Conservation (phyloP, 2,329 filamentous ascomycete species). For the Colletotrichum lindemuthianum region DNA sequence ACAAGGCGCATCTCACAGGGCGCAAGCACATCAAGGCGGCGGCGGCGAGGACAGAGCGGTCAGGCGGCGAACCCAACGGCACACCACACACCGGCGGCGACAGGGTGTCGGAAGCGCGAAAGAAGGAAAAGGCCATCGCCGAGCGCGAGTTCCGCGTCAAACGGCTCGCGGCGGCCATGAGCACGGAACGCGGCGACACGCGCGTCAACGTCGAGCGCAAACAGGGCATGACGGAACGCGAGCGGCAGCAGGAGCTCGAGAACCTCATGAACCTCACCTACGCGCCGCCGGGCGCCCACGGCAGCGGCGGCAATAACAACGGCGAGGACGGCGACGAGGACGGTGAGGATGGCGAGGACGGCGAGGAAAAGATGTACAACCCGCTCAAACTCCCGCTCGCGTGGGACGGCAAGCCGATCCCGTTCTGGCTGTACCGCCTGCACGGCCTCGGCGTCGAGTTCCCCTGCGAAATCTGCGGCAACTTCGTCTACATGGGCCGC, state of each 20-base stretch:
- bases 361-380: conserved; percentile 93
- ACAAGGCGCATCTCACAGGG: conserved; percentile 86
- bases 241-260: conserved; percentile 92
- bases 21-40: conserved; percentile 94
- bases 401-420: conserved; percentile 99
- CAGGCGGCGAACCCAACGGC: conserved; percentile 44
- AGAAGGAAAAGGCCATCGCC: conserved; percentile 92
- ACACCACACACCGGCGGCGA: conserved; percentile 39
- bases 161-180: conserved; percentile 83
- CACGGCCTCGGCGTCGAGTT: conserved; percentile 96
- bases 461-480: conserved; percentile 94
- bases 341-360: conserved; percentile 77
- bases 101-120: conserved; percentile 56
- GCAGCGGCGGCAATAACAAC: conserved; percentile 40
- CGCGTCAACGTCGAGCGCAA: conserved; percentile 95
- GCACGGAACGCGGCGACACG: conserved; percentile 87
- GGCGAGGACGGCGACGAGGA: conserved; percentile 59
- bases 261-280: conserved; percentile 75
- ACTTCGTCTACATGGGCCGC: conserved; percentile 98
- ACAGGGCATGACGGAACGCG: conserved; percentile 96
- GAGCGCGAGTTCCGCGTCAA: conserved; percentile 87
- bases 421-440: conserved; percentile 98
- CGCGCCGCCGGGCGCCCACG: conserved; percentile 45
- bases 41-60: conserved; percentile 66
- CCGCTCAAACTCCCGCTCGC: conserved; percentile 93